Conservation (phyloP, 768 basidiomycete genomes). For the Filobasidium wieringae region DNA sequence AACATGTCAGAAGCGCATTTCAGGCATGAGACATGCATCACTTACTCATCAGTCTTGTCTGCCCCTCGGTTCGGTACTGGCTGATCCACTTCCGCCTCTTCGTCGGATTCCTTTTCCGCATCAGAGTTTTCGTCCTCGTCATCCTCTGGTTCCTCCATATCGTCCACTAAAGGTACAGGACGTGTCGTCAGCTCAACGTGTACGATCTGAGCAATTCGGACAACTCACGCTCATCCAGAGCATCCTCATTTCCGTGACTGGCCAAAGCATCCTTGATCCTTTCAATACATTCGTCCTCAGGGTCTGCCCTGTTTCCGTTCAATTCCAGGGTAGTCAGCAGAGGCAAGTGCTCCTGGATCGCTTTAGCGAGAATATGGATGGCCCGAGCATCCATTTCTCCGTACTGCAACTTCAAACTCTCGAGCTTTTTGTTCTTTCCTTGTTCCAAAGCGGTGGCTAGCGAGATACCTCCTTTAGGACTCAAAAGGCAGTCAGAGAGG, state of each 20-base stretch:
- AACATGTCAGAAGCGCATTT: not conserved
- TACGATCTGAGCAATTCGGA: not conserved
- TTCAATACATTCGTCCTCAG: conserved; percentile 44
- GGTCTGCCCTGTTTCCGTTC: conserved; percentile 57
- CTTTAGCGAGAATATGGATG: conserved; percentile 56
- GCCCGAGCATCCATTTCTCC: conserved; percentile 70
- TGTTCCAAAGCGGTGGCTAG: conserved; percentile 51
- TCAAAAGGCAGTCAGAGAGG: conserved; percentile 81
- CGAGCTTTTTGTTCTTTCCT: conserved; percentile 64
- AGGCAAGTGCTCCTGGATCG: conserved; percentile 51
- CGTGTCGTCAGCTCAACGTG: conserved; percentile 6
- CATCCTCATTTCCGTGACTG: conserved; percentile 55
- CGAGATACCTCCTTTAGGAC: conserved; percentile 62
- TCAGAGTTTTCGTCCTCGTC: conserved; percentile 51
- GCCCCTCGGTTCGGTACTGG: not conserved
- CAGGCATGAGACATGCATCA: not conserved
- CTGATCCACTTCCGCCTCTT: conserved; percentile 1
- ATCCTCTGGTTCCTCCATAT: conserved; percentile 56
- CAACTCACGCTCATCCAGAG: conserved; percentile 52
- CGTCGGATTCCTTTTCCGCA: conserved; percentile 23
- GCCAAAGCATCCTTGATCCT: conserved; percentile 42
- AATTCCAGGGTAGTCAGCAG: conserved; percentile 61
- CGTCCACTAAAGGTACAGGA: conserved; percentile 49
- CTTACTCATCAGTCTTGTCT: not conserved
- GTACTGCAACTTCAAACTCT: conserved; percentile 73